Conservation (phyloP, 2,329 filamentous ascomycete genomes). For the Akanthomyces uredinophilus region DNA sequence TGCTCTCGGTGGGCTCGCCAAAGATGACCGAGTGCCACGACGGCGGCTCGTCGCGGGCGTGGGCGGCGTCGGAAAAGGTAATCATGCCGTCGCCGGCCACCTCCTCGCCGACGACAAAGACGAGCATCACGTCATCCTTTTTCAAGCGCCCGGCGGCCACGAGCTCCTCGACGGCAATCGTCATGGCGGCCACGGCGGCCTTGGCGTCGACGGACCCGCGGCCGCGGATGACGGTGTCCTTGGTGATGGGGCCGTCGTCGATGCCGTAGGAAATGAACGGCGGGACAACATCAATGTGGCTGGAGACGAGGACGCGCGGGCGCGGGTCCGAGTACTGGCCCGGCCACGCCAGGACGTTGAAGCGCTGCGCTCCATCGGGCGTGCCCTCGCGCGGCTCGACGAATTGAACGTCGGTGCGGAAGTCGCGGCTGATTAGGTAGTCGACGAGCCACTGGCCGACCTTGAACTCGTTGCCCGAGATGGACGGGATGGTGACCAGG, state of each 20-base stretch:
- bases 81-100: constrained; percentile 75
- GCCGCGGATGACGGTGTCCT: constrained; percentile 56
- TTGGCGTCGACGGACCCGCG: constrained; percentile 72
- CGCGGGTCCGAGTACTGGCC: constrained; percentile 40
- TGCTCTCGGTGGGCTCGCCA: constrained; percentile 86
- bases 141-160: constrained; percentile 35
- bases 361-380: constrained; percentile 33
- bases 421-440: constrained; percentile 53
- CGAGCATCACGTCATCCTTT: constrained; percentile 50
- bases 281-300: constrained; percentile 77
- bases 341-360: constrained; percentile 72
- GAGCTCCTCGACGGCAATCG: constrained; percentile 60
- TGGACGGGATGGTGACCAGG: constrained; percentile 69
- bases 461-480: constrained; percentile 61
- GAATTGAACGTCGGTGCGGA: constrained; percentile 38
- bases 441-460: constrained; percentile 64
- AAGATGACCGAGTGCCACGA: constrained; percentile 69
- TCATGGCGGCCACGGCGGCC: constrained; percentile 65
- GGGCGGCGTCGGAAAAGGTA: constrained; percentile 38
- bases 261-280: constrained; percentile 66
- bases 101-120: constrained; percentile 81
- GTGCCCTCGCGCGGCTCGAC: constrained; percentile 29
- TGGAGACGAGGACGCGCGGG: constrained; percentile 62
- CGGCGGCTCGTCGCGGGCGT: constrained; percentile 29
- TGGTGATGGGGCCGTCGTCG: constrained; percentile 38